Conservation (phyloP, 345 rosid genomes). For the Bruguiera parviflora region DNA sequence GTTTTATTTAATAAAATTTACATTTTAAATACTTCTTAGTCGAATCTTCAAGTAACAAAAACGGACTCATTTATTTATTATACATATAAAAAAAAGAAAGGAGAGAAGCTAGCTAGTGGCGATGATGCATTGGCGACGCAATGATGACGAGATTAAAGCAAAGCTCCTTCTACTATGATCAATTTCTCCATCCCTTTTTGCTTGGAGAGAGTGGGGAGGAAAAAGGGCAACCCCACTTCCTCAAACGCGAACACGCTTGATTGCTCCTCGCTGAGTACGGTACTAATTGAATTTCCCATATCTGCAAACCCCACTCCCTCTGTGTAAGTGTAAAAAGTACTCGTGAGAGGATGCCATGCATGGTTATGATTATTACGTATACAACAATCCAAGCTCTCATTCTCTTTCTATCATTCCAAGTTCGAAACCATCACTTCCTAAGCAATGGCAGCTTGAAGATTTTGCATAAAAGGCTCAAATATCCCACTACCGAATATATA, state of each 20-base stretch:
- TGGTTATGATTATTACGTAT: constrained; percentile 45
- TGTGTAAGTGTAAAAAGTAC: not conserved
- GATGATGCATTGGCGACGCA: constrained; percentile 45
- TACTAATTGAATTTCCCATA: constrained; percentile 15
- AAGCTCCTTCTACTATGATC: not conserved
- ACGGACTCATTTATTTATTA: not conserved
- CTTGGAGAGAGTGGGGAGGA: not conserved
- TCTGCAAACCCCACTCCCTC: constrained; percentile 8
- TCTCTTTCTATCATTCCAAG: not conserved
- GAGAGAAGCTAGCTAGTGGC: constrained; percentile 1
- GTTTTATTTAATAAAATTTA: too few species aligned
- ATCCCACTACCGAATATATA: too few species aligned
- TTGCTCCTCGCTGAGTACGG: constrained; percentile 27
- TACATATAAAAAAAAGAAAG: not conserved
- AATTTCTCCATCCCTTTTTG: not conserved
- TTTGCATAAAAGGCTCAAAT: too few species aligned
- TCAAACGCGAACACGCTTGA: not conserved
- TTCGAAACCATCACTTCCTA: too few species aligned
- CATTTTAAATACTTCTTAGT: too few species aligned
- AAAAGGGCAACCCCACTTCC: constrained; percentile 14
- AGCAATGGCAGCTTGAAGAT: too few species aligned
- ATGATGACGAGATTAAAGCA: constrained; percentile 42
- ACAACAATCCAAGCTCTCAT: constrained; percentile 34
- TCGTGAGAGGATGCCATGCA: constrained; percentile 48
- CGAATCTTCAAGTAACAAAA: too few species aligned